These are phyloP conservation scores for Fusarium lateritium DNA, from an alignment of 2,329 filamentous ascomycete genomes.

Conservation along the genomic window DNA sequence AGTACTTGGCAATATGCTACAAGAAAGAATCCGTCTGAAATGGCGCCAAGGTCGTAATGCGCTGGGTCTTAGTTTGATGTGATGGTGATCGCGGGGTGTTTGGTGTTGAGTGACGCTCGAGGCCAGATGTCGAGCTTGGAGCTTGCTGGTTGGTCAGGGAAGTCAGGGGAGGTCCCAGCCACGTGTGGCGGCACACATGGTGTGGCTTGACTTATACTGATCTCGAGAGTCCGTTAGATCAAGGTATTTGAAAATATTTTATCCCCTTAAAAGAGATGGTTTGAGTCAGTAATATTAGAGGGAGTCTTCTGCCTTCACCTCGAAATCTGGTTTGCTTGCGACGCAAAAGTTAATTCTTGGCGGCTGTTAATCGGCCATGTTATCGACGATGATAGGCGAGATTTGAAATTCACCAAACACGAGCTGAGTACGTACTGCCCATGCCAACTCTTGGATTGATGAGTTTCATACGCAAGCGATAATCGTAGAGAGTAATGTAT, in stretches of 20 bases:
- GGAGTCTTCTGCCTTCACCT: not conserved
- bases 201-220: slow-evolving; percentile 52
- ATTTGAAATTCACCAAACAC: slow-evolving; percentile 16
- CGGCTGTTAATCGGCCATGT: not conserved
- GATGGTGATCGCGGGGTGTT: slow-evolving; percentile 34
- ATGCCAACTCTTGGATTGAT: not conserved
- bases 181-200: slow-evolving; percentile 21
- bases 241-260: slow-evolving; percentile 1
- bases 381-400: not conserved
- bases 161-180: slow-evolving; percentile 19
- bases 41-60: slow-evolving; percentile 10
- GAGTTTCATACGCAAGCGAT: not conserved
- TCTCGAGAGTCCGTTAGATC: not conserved
- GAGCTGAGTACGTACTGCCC: not conserved
- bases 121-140: slow-evolving; percentile 48
- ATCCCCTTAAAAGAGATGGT: not conserved
- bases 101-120: slow-evolving; percentile 38
- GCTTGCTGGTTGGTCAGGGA: slow-evolving; percentile 42
- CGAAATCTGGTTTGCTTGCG: not conserved
- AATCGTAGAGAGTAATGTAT: too few relatives aligned
- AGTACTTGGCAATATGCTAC: not conserved
- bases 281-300: not conserved
- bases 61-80: slow-evolving; percentile 14
- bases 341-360: not conserved
- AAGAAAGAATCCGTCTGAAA: not conserved